Evolutionary conservation across 768 basidiomycete genomes (phyloP).

Genomic region (Mrakia blollopis): DNA sequence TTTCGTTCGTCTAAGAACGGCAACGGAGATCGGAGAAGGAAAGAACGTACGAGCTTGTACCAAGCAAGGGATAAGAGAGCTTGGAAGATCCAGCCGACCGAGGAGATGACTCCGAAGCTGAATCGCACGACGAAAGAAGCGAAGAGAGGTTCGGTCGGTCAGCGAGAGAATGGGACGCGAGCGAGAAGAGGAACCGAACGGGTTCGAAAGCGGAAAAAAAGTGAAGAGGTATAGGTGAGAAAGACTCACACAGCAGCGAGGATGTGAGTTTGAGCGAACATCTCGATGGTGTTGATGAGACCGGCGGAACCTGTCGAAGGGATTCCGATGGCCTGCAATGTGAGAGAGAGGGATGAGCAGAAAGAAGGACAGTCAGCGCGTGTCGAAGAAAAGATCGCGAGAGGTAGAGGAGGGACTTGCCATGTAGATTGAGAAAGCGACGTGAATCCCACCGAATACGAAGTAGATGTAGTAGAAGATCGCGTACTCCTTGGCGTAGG

Average conservation of each 20-base stretch:
- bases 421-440: conserved; percentile 19
- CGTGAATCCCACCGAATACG: conserved; percentile 25
- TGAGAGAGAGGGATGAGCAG: neutral
- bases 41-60: conserved; percentile 6
- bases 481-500: conserved; percentile 85
- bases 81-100: conserved; percentile 82
- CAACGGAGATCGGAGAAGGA: neutral
- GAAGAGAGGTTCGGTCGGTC: neutral
- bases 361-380: neutral
- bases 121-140: neutral
- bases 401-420: neutral
- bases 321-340: neutral
- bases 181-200: neutral
- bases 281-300: conserved; percentile 80
- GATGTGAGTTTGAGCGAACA: conserved; percentile 66
- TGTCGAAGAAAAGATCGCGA: neutral
- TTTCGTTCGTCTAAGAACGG: conserved; percentile 26
- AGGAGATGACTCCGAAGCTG: conserved; percentile 59
- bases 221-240: neutral
- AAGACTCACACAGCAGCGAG: conserved; percentile 43
- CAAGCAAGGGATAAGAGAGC: conserved; percentile 47
- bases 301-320: conserved; percentile 81
- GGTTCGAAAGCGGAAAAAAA: neutral
- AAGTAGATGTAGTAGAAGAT: conserved; percentile 63
- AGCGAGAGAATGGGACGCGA: neutral